A percentile compares a stretch with the other conserved stretches of the same genome.
Evolutionary conservation across 106 monocot species (phyloP).

Genomic region (Phalaenopsis equestris): DNA sequence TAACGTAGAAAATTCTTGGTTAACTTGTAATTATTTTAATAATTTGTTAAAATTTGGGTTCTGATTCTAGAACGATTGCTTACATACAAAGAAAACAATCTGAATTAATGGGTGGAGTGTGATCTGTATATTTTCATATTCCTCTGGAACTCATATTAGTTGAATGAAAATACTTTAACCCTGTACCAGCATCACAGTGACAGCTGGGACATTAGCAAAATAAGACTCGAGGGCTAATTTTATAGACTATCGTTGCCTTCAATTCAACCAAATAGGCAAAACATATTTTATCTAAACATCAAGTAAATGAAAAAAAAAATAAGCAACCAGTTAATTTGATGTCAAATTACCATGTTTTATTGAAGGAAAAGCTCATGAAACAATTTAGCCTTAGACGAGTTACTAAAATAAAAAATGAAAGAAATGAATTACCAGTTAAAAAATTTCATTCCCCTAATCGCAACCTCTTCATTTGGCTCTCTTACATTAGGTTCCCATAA

Average conservation of each 20-base stretch:
- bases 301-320: not conserved
- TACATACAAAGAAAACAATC: too few species aligned
- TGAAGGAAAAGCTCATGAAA: not conserved
- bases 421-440: constrained; percentile 59
- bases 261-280: not conserved
- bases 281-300: not conserved
- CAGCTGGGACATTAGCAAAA: too few species aligned
- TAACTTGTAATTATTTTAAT: too few species aligned
- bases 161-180: too few species aligned
- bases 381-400: not conserved
- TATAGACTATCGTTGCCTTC: not conserved
- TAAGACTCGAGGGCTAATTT: too few species aligned
- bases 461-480: constrained; percentile 60
- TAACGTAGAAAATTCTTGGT: too few species aligned
- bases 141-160: too few species aligned
- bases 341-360: not conserved
- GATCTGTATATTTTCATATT: too few species aligned
- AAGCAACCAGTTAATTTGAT: not conserved
- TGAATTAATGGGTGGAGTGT: too few species aligned
- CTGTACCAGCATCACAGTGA: too few species aligned
- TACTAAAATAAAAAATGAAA: not conserved
- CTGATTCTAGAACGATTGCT: too few species aligned
- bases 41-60: too few species aligned
- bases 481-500: constrained; percentile 68
- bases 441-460: constrained; percentile 76